A percentile compares a stretch with the other conserved stretches of the same genome.
Conservation (phyloP, 192 early-diverging fungal genomes). For the Thamnidium elegans region DNA sequence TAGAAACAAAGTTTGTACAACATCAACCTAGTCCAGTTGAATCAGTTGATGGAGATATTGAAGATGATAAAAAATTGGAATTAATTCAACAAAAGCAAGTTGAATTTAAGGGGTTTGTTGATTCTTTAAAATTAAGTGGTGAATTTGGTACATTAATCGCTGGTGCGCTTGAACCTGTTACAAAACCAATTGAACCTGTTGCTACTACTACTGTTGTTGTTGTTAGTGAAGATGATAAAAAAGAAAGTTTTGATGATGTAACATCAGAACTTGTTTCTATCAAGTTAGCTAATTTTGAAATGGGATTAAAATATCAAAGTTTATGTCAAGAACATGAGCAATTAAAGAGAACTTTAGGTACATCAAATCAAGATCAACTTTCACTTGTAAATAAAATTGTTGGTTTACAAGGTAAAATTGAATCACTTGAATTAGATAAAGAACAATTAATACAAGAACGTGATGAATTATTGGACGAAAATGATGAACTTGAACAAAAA, state of each 20-base stretch:
- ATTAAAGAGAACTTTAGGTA: slow-evolving; percentile 20
- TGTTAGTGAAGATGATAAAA: no score
- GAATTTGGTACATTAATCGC: slow-evolving; percentile 37
- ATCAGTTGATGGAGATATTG: slow-evolving; percentile 8
- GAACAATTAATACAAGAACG: slow-evolving; percentile 19
- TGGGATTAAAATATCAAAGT: slow-evolving; percentile 38
- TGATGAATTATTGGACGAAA: slow-evolving; percentile 22
- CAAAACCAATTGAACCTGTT: background rate
- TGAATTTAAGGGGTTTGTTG: slow-evolving; percentile 29
- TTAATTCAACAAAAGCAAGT: slow-evolving; percentile 13
- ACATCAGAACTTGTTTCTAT: slow-evolving; percentile 36
- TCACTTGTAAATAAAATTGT: slow-evolving; percentile 32
- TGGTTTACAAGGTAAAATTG: slow-evolving; percentile 26
- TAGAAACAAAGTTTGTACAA: slow-evolving; percentile 19
- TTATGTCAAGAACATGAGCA: slow-evolving; percentile 32
- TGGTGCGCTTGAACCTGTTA: slow-evolving; percentile 18
- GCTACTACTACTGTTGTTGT: background rate
- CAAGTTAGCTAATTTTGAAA: slow-evolving; percentile 43
- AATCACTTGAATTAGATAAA: slow-evolving; percentile 33
- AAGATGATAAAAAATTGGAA: background rate
- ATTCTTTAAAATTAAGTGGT: slow-evolving; percentile 24
- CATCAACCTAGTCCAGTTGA: slow-evolving; percentile 10
- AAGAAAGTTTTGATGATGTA: slow-evolving; percentile 12
- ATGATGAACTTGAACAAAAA: slow-evolving; percentile 29
- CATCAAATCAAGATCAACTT: slow-evolving; percentile 23